phyloP scores from a whole-genome alignment of 2,329 filamentous ascomycete genomes.

The Colletotrichum truncatum region DNA sequence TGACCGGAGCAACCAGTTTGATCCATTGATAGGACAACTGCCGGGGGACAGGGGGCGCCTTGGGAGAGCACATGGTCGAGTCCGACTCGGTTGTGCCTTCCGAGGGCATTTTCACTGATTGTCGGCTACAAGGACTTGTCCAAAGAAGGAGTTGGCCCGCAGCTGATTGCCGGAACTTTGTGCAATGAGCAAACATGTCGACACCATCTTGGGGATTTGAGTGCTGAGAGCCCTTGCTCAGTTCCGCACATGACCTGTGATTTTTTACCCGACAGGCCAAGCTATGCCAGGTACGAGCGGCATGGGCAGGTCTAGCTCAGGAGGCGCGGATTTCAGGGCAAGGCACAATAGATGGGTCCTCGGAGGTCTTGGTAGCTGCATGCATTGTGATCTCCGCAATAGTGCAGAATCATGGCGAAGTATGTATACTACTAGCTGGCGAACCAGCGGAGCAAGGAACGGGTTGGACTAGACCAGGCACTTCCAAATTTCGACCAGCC shows the following conservation, averaged over 20 bases:
- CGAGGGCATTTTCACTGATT: not conserved
- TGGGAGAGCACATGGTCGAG: not conserved
- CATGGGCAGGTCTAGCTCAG: constrained; percentile 21
- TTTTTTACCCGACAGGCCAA: constrained; percentile 18
- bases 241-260: constrained; percentile 21
- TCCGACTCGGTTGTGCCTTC: not conserved
- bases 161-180: constrained; percentile 19
- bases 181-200: constrained; percentile 10
- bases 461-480: not conserved
- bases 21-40: constrained; percentile 2
- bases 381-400: constrained; percentile 27
- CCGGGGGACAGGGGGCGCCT: not conserved
- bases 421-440: no score
- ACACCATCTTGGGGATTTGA: constrained; percentile 9
- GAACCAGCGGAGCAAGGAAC: constrained; percentile 13
- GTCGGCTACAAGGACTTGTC: constrained; percentile 2
- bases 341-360: constrained; percentile 7
- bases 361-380: constrained; percentile 26
- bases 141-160: constrained; percentile 4
- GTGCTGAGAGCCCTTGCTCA: constrained; percentile 15
- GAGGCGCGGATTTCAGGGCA: constrained; percentile 18
- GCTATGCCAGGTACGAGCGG: constrained; percentile 14
- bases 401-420: constrained; percentile 25
- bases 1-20: not conserved
- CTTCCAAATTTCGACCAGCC: not conserved